These are phyloP conservation scores for Dactylonectria estremocensis DNA, from an alignment of 2,329 filamentous ascomycete species.

Conservation along the genomic window DNA sequence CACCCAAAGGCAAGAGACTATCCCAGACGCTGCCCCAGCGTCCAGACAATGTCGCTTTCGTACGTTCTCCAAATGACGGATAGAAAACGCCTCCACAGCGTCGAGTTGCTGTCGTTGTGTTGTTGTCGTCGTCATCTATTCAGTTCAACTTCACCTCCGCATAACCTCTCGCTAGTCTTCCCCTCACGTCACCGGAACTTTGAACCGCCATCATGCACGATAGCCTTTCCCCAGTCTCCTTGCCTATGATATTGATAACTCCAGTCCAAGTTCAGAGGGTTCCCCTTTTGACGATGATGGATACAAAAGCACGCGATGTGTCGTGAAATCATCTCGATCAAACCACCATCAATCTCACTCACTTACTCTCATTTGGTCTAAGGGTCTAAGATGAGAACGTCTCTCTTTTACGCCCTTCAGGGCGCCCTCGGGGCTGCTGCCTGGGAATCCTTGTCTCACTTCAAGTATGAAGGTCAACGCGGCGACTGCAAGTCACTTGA, in stretches of 20 bases:
- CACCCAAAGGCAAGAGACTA: too few species aligned
- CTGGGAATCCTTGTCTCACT: conserved; percentile 44
- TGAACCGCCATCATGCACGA: conserved; percentile 18
- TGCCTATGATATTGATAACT: neutral
- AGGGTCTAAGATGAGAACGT: conserved; percentile 41
- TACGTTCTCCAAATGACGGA: too few species aligned
- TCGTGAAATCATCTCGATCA: conserved; percentile 23
- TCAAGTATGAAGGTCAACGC: conserved; percentile 33
- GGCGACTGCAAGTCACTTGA: conserved; percentile 37
- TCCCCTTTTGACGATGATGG: neutral
- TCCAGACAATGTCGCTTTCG: too few species aligned
- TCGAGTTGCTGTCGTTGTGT: conserved; percentile 4
- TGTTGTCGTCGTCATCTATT: conserved; percentile 27
- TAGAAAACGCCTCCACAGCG: neutral
- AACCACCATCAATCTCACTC: conserved; percentile 35
- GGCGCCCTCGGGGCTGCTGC: conserved; percentile 43
- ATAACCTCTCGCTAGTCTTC: conserved; percentile 15
- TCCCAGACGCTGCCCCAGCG: too few species aligned
- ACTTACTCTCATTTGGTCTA: conserved; percentile 30
- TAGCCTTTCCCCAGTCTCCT: conserved; percentile 25
- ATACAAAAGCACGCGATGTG: conserved; percentile 38
- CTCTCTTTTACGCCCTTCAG: conserved; percentile 45
- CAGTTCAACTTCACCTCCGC: conserved; percentile 10
- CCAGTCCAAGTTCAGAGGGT: conserved; percentile 3
- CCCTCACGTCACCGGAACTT: conserved; percentile 10